Evolutionary conservation across 495 filamentous ascomycete genomes (phyloP).

Genomic region (Alectoria sarmentosa): DNA sequence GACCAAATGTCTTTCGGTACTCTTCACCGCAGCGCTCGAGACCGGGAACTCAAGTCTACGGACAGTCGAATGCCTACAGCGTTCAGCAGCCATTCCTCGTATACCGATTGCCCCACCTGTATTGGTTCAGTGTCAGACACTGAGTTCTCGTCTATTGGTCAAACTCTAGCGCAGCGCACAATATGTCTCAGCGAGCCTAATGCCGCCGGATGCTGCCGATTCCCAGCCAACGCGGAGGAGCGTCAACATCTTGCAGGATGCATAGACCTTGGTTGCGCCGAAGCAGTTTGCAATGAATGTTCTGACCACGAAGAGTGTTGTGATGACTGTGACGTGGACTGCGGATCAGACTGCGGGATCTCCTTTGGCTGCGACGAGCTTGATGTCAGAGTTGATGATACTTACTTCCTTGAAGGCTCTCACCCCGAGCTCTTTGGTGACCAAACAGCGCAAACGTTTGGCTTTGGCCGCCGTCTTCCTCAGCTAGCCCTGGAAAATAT

Average conservation of each 20-base stretch:
- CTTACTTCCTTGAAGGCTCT: conserved; percentile 2
- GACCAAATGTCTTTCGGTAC: not conserved
- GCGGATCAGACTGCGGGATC: not conserved
- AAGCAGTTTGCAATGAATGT: not conserved
- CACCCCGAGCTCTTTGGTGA: conserved; percentile 10
- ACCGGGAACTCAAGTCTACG: not conserved
- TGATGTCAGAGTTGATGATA: not conserved
- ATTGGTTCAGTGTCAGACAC: not conserved
- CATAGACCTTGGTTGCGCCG: not conserved
- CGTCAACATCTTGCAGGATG: not conserved
- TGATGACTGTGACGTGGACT: not conserved
- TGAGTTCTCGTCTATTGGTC: not conserved
- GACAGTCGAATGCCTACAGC: not conserved
- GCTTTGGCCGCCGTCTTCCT: conserved; percentile 8
- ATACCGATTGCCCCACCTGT: not conserved
- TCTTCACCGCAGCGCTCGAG: not conserved
- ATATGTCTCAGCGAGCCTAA: not conserved
- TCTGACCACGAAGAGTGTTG: not conserved
- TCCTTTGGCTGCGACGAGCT: not conserved
- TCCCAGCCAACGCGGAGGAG: not conserved
- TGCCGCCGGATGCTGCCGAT: not conserved
- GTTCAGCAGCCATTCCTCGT: not conserved
- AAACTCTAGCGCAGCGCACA: not conserved
- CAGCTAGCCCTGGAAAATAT: not conserved
- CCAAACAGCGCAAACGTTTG: conserved; percentile 11